Base-by-base conservation (phyloP, 495 filamentous ascomycete genomes). In the Penicillium egyptiacum region DNA sequence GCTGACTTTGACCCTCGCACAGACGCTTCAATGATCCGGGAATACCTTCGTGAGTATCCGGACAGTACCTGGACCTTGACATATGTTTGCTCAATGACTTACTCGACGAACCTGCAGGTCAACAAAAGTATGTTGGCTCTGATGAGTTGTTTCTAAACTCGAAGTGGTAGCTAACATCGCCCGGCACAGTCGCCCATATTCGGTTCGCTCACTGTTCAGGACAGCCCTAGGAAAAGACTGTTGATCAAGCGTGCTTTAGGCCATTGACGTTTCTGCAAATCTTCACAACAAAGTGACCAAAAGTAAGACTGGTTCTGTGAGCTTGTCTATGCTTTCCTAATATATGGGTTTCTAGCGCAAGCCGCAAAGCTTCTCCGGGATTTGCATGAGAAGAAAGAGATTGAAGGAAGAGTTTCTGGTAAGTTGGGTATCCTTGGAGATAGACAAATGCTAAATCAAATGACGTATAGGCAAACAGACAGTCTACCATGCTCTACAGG, bases 251-350 rank as follows among this genome's bases (percentile, higher is more conserved):
- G n/a, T 37, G 35, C 3, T 58, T 23, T 25, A 86, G 81, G 86
- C 85, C 6, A 84, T 77, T 22, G 86, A 90, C 35, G 73, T 89
- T 46, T 86, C 81, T 31, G 75, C 79, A 20, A 88, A 89, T 67
- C 72, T 89, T 25, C 83, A 87, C 65, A 86, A 86, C 59, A 83
- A 82, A 63, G 82, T 89, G 51, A 83, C 82, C 22, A 89, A 89
- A 69, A 68, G 83, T 82, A 58, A 58, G 65, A 17, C 9, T 19
- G 22, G 14, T 42, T n/a, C 17, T 45, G 8, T 45, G 28, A 19
- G 19, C 3, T 59, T n/a, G 25, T n/a, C 30, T 9, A 47, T 45
- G 39, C 57, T 42, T 37, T 45, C 53, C 47, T 39, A 59, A 55
- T 35, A 55, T 39, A 47, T 46, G 25, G 30, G 10, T 14, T 52